Conservation (phyloP, 768 basidiomycete genomes). For the Leccinum pellstonianum region DNA sequence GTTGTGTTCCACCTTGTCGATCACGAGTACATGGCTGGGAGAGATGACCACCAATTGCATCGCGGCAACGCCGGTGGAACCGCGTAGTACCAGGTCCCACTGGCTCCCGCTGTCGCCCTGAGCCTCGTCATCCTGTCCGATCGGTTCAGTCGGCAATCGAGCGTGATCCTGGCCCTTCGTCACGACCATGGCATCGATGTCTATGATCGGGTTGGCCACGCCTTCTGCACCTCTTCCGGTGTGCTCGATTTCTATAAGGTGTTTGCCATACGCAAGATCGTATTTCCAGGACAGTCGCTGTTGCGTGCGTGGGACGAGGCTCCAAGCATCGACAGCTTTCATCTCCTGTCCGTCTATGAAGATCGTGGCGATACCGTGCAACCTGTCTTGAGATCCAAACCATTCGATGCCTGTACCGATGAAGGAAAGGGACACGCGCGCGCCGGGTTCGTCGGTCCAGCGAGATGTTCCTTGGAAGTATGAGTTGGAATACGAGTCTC, state of each 20-base stretch:
- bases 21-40: slow-evolving; percentile 61
- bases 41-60: slow-evolving; percentile 78
- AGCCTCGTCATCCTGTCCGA: neutral
- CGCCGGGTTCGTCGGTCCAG: slow-evolving; percentile 47
- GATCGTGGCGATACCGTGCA: slow-evolving; percentile 56
- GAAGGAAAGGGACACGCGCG: slow-evolving; percentile 58
- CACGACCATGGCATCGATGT: slow-evolving; percentile 69
- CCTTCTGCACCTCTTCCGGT: slow-evolving; percentile 42
- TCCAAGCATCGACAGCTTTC: slow-evolving; percentile 47
- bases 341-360: slow-evolving; percentile 55
- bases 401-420: slow-evolving; percentile 76
- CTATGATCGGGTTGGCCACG: slow-evolving; percentile 38
- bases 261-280: slow-evolving; percentile 48
- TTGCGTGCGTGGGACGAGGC: slow-evolving; percentile 39
- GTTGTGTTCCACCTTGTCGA: slow-evolving; percentile 88
- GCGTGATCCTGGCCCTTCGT: slow-evolving; percentile 39
- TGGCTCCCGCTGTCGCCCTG: slow-evolving; percentile 2
- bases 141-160: neutral
- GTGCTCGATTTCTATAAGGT: slow-evolving; percentile 65
- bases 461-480: slow-evolving; percentile 52
- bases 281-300: slow-evolving; percentile 67
- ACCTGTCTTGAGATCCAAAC: slow-evolving; percentile 61
- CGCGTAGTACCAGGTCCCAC: slow-evolving; percentile 65
- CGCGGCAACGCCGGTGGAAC: slow-evolving; percentile 72
- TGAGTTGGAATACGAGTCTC: slow-evolving; percentile 47